Evolutionary conservation across 176 grass and related monocot species (phyloP).

Genomic region (Oryza australiensis): DNA sequence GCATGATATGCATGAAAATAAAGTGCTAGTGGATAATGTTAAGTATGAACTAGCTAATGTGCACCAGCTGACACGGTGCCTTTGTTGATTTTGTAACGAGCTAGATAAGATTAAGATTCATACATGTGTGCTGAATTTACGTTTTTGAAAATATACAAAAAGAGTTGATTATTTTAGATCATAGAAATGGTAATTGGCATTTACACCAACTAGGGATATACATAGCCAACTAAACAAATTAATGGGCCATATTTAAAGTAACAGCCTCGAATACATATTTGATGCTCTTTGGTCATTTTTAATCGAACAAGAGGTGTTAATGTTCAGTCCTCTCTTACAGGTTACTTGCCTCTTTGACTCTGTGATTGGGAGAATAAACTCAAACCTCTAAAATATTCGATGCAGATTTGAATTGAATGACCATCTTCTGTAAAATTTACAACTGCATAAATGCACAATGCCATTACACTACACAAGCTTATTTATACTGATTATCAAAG

Average conservation of each 20-base stretch:
- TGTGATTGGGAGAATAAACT: background rate
- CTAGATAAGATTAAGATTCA: background rate
- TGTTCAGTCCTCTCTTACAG: background rate
- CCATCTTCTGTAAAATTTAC: background rate
- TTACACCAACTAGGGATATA: background rate
- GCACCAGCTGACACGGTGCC: background rate
- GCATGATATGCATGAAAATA: slow-evolving; percentile 1
- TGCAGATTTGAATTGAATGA: background rate
- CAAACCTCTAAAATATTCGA: background rate
- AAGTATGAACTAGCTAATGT: background rate
- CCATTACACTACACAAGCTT: background rate
- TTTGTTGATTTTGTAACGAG: background rate
- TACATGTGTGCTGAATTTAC: background rate
- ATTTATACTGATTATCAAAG: background rate
- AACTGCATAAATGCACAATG: background rate
- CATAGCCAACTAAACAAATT: background rate
- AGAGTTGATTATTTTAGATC: background rate
- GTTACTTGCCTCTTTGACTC: background rate
- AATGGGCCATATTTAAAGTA: background rate
- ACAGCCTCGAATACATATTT: background rate
- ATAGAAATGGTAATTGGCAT: background rate
- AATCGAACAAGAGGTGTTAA: background rate
- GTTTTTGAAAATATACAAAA: background rate
- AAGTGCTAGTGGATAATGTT: background rate
- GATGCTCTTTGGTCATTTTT: background rate